phyloP scores from a whole-genome alignment of 116 monocot species.

The Iris pallida region DNA sequence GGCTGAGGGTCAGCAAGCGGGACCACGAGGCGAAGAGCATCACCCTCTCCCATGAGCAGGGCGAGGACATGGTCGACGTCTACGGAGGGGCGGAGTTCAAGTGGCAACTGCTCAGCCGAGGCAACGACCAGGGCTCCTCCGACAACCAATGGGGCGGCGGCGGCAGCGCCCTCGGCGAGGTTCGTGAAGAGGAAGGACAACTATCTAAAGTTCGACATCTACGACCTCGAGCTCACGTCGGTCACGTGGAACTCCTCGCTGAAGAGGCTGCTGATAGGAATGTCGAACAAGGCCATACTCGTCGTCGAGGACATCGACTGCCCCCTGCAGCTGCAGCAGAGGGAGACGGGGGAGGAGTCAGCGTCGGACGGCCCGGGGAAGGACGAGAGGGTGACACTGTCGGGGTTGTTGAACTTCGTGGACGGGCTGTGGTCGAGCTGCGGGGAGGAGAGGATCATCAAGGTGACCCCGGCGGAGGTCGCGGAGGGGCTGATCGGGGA shows the following conservation, averaged over 20 bases:
- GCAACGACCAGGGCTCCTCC: neutral
- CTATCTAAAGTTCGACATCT: constrained; percentile 51
- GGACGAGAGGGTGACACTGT: constrained; percentile 40
- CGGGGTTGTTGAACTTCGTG: constrained; percentile 52
- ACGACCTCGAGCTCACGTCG: constrained; percentile 47
- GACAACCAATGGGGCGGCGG: neutral
- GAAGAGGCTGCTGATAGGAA: constrained; percentile 2
- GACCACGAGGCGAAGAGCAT: constrained; percentile 8
- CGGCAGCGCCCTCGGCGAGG: constrained; percentile 9
- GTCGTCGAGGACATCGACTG: constrained; percentile 28
- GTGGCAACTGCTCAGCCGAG: constrained; percentile 24
- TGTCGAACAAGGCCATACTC: constrained; percentile 9
- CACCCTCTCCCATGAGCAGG: constrained; percentile 19
- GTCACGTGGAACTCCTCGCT: neutral
- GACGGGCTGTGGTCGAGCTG: constrained; percentile 48
- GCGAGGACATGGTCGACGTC: constrained; percentile 35
- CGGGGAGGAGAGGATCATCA: constrained; percentile 52
- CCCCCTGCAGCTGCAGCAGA: constrained; percentile 2
- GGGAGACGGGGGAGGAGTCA: constrained; percentile 15
- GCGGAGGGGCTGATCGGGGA: constrained; percentile 23
- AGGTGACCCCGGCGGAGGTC: constrained; percentile 32
- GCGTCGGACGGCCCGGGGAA: constrained; percentile 14
- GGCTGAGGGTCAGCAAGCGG: constrained; percentile 20
- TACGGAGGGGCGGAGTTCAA: constrained; percentile 31
- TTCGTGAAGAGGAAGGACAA: constrained; percentile 52